These are phyloP conservation scores for Graphilbum ipis-grandicollis DNA, from an alignment of 2,329 filamentous ascomycete species.

Conservation along the genomic window DNA sequence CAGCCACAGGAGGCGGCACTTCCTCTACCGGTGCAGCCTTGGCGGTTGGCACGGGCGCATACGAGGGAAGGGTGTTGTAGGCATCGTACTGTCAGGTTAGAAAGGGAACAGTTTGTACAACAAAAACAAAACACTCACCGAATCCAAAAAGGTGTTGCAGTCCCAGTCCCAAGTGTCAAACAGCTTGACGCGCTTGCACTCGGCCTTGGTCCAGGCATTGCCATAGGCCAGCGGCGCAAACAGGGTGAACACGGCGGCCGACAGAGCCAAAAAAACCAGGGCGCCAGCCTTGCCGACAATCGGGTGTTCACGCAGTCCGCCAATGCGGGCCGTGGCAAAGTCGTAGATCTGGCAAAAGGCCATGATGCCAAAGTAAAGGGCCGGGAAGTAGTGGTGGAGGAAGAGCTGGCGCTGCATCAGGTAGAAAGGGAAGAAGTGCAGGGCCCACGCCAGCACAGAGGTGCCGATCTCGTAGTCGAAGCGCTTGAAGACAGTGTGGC, in stretches of 20 bases:
- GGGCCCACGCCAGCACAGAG: conserved; percentile 80
- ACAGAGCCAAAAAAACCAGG: conserved; percentile 55
- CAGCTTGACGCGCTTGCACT: conserved; percentile 77
- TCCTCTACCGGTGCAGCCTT: not conserved
- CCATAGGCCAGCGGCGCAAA: conserved; percentile 85
- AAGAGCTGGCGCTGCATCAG: conserved; percentile 97
- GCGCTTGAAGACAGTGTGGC: conserved; percentile 69
- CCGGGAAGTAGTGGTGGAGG: conserved; percentile 95
- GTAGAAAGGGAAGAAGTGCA: conserved; percentile 98
- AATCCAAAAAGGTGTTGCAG: conserved; percentile 80
- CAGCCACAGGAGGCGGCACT: conserved; percentile 2
- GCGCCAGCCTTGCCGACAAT: conserved; percentile 59
- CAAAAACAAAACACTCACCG: conserved; percentile 44
- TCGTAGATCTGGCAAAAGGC: conserved; percentile 81
- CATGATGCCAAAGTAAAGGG: conserved; percentile 86
- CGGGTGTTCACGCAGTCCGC: conserved; percentile 49
- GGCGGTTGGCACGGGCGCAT: conserved; percentile 3
- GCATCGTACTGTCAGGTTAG: conserved; percentile 26
- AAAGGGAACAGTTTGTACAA: too few relatives aligned
- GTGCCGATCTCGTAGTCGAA: conserved; percentile 95
- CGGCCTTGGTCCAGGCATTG: conserved; percentile 78
- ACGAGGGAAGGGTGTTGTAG: conserved; percentile 19
- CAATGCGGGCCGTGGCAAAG: conserved; percentile 60
- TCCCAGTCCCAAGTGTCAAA: conserved; percentile 92
- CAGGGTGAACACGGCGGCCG: conserved; percentile 62